These are phyloP conservation scores for Arachis monticola DNA, from an alignment of 331 rosid species.

Conservation along the genomic window DNA sequence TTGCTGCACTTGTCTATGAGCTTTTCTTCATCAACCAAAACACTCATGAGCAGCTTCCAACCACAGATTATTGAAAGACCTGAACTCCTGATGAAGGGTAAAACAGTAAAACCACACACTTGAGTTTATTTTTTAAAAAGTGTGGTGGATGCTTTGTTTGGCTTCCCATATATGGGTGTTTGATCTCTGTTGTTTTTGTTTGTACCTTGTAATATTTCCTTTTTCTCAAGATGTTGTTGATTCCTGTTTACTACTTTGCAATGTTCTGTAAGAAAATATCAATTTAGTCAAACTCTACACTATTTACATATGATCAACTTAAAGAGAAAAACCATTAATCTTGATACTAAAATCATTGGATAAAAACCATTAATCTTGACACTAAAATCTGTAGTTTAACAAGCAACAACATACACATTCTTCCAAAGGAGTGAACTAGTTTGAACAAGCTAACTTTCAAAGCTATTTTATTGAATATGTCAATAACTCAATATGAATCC, in stretches of 20 bases:
- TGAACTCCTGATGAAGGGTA: background rate
- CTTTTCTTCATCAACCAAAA: slow-evolving; percentile 55
- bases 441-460: background rate
- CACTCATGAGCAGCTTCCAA: slow-evolving; percentile 63
- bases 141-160: slow-evolving; percentile 25
- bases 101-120: background rate
- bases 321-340: too few species aligned
- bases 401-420: slow-evolving; percentile 6
- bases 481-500: background rate
- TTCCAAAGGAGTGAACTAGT: slow-evolving; percentile 12
- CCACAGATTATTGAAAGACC: slow-evolving; percentile 52
- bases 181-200: slow-evolving; percentile 35
- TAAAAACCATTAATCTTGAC: background rate
- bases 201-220: slow-evolving; percentile 31
- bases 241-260: slow-evolving; percentile 29
- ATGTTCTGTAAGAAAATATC: slow-evolving; percentile 20
- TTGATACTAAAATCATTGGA: too few species aligned
- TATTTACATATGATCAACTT: too few species aligned
- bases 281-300: too few species aligned
- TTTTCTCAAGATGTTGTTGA: slow-evolving; percentile 36
- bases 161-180: slow-evolving; percentile 16
- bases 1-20: slow-evolving; percentile 70
- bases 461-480: background rate
- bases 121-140: background rate
- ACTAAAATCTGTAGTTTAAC: background rate